phyloP scores from a whole-genome alignment of 306 rosid genomes.

The Alnus rubra region DNA sequence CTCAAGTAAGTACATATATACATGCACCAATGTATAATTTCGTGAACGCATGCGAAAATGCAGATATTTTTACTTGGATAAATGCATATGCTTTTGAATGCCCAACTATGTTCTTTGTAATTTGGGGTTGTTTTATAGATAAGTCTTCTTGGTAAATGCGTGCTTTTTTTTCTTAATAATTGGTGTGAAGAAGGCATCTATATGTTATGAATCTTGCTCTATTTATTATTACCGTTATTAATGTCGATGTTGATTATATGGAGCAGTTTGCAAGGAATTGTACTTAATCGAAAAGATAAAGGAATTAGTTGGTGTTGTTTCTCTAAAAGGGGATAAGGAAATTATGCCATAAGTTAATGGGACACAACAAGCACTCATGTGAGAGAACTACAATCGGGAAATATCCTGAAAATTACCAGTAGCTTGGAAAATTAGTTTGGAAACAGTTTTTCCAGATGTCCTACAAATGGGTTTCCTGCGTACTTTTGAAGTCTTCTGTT shows the following conservation, averaged over 20 bases:
- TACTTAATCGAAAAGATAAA: background rate
- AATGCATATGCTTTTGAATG: background rate
- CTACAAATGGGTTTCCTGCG: background rate
- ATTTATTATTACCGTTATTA: background rate
- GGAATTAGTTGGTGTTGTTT: background rate
- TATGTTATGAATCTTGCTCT: background rate
- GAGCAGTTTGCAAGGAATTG: conserved; percentile 1
- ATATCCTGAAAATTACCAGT: background rate
- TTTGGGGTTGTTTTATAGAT: background rate
- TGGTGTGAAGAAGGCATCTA: background rate
- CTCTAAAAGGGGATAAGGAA: background rate
- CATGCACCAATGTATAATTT: background rate
- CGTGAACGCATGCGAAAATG: background rate
- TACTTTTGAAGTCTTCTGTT: background rate
- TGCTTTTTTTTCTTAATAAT: background rate
- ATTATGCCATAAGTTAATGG: background rate
- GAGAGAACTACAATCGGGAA: background rate
- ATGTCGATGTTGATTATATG: background rate
- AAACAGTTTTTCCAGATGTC: background rate
- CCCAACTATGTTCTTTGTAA: background rate
- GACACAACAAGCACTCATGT: background rate
- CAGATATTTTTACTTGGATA: background rate
- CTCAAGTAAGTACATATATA: background rate
- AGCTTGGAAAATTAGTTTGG: background rate
- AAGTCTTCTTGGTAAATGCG: background rate